Conservation (phyloP, 306 rosid species). For the Luffa acutangula region DNA sequence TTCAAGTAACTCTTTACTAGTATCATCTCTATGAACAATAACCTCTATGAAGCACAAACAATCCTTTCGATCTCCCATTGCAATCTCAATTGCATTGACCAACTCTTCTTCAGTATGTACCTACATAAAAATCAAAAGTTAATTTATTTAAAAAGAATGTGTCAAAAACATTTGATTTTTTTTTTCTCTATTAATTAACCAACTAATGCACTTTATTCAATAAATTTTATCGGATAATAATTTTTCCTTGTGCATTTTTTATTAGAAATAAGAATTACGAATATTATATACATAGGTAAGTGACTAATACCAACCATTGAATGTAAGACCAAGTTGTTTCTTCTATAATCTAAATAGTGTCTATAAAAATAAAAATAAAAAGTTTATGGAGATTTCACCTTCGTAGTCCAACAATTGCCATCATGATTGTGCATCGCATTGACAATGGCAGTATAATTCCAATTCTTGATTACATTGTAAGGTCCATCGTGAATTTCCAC, state of each 20-base stretch:
- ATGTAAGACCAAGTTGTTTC: no score
- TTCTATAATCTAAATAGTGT: neutral
- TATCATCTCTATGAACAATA: slow-evolving; percentile 75
- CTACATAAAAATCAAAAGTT: slow-evolving; percentile 13
- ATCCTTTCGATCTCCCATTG: slow-evolving; percentile 49
- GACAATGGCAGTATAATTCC: slow-evolving; percentile 74
- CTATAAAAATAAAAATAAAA: neutral
- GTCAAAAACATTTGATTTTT: neutral
- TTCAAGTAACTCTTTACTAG: slow-evolving; percentile 88
- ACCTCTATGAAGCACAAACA: slow-evolving; percentile 74
- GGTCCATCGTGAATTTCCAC: slow-evolving; percentile 88
- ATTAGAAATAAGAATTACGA: no score
- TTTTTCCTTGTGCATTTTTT: no score
- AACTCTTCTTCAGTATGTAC: slow-evolving; percentile 69
- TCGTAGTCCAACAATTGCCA: neutral
- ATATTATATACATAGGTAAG: no score
- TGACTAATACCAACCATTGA: no score
- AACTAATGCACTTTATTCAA: no score
- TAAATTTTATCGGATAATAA: no score
- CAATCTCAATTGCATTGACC: slow-evolving; percentile 53
- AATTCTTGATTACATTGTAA: slow-evolving; percentile 85
- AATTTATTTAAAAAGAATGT: neutral
- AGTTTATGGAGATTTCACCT: neutral
- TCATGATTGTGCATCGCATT: slow-evolving; percentile 53
- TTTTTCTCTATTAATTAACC: no score